A percentile compares a stretch with the other conserved stretches of the same genome.
Conservation (phyloP, 805 yeast genomes). For the Cyberlindnera xylosilytica region DNA sequence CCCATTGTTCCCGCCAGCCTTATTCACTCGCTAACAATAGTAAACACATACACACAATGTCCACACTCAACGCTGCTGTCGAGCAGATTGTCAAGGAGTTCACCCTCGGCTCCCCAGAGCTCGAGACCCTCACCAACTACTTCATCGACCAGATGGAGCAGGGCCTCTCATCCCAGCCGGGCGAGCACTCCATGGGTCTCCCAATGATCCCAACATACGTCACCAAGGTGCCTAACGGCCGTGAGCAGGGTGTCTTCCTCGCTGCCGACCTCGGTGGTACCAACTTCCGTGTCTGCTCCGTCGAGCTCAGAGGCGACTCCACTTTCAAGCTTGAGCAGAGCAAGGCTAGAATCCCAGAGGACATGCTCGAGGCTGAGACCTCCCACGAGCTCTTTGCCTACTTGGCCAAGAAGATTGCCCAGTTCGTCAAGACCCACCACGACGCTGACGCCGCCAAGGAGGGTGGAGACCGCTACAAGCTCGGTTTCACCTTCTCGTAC, state of each 20-base stretch:
- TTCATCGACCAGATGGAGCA: constrained; percentile 60
- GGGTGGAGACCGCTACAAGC: constrained; percentile 42
- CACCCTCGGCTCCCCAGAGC: constrained; percentile 15
- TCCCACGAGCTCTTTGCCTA: constrained; percentile 68
- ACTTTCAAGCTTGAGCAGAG: constrained; percentile 75
- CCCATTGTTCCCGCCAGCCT: too few species aligned
- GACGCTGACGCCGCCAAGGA: constrained; percentile 24
- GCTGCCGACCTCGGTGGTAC: constrained; percentile 98
- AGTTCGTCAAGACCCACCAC: constrained; percentile 68
- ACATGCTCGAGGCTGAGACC: constrained; percentile 61
- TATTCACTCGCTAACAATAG: too few species aligned
- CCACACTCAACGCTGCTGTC: constrained; percentile 12
- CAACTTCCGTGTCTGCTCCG: constrained; percentile 92
- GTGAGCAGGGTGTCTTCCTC: constrained; percentile 74
- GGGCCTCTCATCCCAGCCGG: constrained; percentile 48
- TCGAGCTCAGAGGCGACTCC: constrained; percentile 69
- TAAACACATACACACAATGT: background rate
- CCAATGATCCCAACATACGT: constrained; percentile 96
- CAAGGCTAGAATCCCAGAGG: constrained; percentile 76
- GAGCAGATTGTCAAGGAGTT: constrained; percentile 22
- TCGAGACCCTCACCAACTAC: constrained; percentile 35
- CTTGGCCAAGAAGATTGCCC: constrained; percentile 66
- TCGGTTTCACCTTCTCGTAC: constrained; percentile 94
- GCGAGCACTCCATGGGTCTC: constrained; percentile 43
- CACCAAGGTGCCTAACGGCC: constrained; percentile 80